Base-by-base conservation (phyloP, 2,329 filamentous ascomycete species). In the Drechslerella stenobrocha region DNA sequence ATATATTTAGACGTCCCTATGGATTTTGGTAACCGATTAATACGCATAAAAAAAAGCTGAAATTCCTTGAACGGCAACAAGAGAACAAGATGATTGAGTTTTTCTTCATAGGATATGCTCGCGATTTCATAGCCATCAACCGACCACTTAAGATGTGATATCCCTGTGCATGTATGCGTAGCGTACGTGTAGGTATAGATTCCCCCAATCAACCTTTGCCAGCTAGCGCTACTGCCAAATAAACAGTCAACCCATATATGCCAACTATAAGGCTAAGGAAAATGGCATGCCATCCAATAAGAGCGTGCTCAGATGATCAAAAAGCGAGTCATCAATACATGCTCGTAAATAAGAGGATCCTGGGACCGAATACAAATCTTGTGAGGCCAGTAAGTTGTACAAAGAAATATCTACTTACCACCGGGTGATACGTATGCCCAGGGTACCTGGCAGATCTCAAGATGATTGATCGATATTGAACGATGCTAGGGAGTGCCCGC, bases 151-250 rank as follows among this genome's bases (percentile, higher is more conserved):
- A 37, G 34, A 37, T 42, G 37, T 18, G 37, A 20, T 13, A 42
- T 42, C 37, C 37, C 22, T 42, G 15, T 42, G 37, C 37, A 42
- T 42, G 37, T 42, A 42, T 42, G 22, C 37, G 37, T 42, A 42
- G 37, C 37, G 37, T 18, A 18, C 18, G n/a, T n/a, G n/a, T n/a
- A 42, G 37, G 4, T 20, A 20, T 11, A 42, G 6, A 20, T 20
- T 18, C 15, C 28, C 18, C 37, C 37, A 42, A 42, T 42, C 37
- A 42, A 42, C 15, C 37, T 42, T 20, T 42, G 37, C 37, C 37
- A 42, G 37, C 37, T 42, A 42, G 37, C 37, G 37, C 37, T 42
- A 42, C 37, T 3, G 15, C 13, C 34, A 5, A 42, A 42, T n/a
- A 42, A 42, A 18, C 15, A 42, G n/a, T 18, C 37, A 42, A 42